Conservation (phyloP, 2,329 filamentous ascomycete genomes). For the Colletotrichum siamense region DNA sequence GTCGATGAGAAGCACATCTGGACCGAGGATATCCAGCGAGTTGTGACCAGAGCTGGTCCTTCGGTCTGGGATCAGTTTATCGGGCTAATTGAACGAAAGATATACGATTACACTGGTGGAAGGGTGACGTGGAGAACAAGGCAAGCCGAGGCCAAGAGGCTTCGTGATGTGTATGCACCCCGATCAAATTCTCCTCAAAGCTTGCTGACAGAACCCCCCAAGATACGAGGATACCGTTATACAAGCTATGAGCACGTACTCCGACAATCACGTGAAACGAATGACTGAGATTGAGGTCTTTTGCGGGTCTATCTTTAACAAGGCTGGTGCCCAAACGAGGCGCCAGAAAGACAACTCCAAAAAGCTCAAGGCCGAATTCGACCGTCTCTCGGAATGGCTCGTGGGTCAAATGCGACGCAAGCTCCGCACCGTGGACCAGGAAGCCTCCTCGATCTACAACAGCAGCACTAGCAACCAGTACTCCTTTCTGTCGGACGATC, state of each 20-base stretch:
- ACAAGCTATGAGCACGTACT: conserved; percentile 45
- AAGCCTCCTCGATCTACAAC: not conserved
- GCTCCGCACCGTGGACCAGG: not conserved
- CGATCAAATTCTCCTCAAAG: not conserved
- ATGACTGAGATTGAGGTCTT: conserved; percentile 60
- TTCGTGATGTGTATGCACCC: conserved; percentile 50
- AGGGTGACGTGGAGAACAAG: conserved; percentile 38
- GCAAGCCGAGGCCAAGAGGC: conserved; percentile 43
- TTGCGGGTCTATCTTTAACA: conserved; percentile 61
- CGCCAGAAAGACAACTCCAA: conserved; percentile 58
- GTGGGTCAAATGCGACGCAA: conserved; percentile 37
- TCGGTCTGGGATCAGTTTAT: conserved; percentile 52
- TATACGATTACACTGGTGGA: conserved; percentile 28
- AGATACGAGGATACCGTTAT: conserved; percentile 53
- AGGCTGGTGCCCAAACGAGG: conserved; percentile 50
- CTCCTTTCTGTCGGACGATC: not conserved
- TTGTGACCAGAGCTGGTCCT: conserved; percentile 27
- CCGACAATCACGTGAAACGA: conserved; percentile 48
- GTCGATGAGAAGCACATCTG: conserved; percentile 77
- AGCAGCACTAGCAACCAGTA: not conserved
- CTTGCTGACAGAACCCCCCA: not conserved
- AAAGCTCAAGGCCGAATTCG: conserved; percentile 57
- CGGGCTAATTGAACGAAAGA: conserved; percentile 29
- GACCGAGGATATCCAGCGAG: conserved; percentile 48
- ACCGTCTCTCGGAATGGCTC: conserved; percentile 48